A percentile compares a stretch with the other conserved stretches of the same genome.
Conservation (phyloP, 108 stramenopile genomes). For the Nitzschia palea region DNA sequence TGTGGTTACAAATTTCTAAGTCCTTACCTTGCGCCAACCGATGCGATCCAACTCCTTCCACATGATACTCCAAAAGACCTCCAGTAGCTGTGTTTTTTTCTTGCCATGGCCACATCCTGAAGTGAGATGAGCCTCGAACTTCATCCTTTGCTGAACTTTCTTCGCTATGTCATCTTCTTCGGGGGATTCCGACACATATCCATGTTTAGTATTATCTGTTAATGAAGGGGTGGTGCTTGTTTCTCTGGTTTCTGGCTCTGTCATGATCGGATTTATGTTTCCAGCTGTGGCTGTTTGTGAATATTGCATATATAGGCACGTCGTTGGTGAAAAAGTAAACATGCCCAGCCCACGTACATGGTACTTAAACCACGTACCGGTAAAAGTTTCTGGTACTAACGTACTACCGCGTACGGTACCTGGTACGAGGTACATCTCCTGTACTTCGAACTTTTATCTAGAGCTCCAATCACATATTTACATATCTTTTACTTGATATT, state of each 20-base stretch:
- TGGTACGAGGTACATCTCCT: too few relatives aligned
- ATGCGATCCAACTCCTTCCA: conserved; percentile 52
- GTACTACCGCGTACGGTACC: too few relatives aligned
- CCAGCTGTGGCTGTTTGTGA: too few relatives aligned
- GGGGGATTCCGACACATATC: neutral
- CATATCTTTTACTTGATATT: too few relatives aligned
- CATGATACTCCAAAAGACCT: conserved; percentile 47
- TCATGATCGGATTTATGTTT: neutral
- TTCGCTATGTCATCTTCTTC: neutral
- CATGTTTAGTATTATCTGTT: neutral
- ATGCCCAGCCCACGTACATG: too few relatives aligned
- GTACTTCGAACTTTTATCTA: too few relatives aligned
- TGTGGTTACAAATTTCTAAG: conserved; percentile 17
- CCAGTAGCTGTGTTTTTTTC: conserved; percentile 39
- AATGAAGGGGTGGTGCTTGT: neutral
- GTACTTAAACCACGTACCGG: too few relatives aligned
- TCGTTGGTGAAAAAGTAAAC: too few relatives aligned
- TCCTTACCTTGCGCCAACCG: conserved; percentile 64
- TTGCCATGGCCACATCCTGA: conserved; percentile 31
- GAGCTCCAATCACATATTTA: too few relatives aligned
- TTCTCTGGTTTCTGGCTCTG: neutral
- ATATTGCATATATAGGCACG: too few relatives aligned
- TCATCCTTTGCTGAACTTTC: conserved; percentile 7
- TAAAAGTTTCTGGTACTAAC: too few relatives aligned
- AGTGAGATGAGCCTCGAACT: conserved; percentile 18